phyloP scores from a whole-genome alignment of 441 rosid species.

The Arabidopsis hybrid region DNA sequence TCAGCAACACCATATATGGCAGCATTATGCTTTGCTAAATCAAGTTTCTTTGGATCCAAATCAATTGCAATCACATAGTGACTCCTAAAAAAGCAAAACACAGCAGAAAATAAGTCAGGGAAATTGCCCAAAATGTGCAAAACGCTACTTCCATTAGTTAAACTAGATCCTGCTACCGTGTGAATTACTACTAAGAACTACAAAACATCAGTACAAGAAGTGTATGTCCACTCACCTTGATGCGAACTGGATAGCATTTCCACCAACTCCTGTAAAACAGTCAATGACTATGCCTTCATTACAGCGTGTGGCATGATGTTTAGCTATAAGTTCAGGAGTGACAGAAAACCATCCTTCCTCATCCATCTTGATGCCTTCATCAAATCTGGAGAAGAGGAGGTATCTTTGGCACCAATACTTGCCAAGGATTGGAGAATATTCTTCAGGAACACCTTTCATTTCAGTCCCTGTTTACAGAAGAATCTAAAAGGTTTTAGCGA shows the following conservation, averaged over 20 bases:
- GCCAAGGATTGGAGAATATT: constrained; percentile 37
- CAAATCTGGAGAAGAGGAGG: constrained; percentile 77
- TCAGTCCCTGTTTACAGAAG: constrained; percentile 58
- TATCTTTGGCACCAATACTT: constrained; percentile 95
- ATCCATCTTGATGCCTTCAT: constrained; percentile 87
- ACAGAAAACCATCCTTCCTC: constrained; percentile 99
- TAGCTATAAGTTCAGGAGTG: constrained; percentile 87
- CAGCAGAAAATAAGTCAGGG: constrained; percentile 22
- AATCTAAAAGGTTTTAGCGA: constrained; percentile 20
- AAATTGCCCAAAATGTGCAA: background rate
- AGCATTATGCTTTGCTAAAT: constrained; percentile 84
- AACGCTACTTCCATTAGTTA: constrained; percentile 1
- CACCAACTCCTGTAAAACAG: constrained; percentile 94
- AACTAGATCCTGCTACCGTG: background rate
- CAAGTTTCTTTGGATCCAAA: constrained; percentile 79
- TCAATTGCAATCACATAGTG: constrained; percentile 82
- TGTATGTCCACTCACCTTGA: constrained; percentile 46
- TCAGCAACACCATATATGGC: constrained; percentile 77
- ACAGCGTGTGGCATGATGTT: constrained; percentile 85
- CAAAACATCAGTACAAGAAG: background rate
- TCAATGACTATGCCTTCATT: constrained; percentile 65
- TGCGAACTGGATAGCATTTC: constrained; percentile 95
- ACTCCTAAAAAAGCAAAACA: constrained; percentile 56
- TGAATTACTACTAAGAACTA: background rate
- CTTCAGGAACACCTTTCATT: constrained; percentile 47